Percentiles rank a stretch among this genome's conserved stretches.
Evolutionary conservation across 1,284 basidiomycete genomes (phyloP).

Genomic region (Thecaphora thlaspeos): DNA sequence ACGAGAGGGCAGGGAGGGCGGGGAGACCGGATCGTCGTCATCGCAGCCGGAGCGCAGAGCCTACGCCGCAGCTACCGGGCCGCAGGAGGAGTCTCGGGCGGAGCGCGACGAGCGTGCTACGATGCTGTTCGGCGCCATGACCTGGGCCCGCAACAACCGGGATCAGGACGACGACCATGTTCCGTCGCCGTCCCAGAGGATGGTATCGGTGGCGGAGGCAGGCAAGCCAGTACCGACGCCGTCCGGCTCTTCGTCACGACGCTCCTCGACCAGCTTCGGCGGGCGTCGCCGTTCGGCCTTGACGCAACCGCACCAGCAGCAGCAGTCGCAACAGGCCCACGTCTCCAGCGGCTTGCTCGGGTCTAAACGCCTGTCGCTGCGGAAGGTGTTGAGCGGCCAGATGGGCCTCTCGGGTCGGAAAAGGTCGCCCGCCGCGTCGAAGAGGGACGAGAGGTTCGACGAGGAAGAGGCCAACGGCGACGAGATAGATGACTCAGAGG

Average conservation of each 20-base stretch:
- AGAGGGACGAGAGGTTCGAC: constrained; percentile 3
- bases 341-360: constrained; percentile 1
- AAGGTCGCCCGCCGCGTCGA: not conserved
- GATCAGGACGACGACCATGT: constrained; percentile 6
- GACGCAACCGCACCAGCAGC: not conserved
- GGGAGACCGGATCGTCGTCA: too few species aligned
- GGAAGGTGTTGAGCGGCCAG: constrained; percentile 30
- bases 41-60: constrained; percentile 11
- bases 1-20: too few species aligned
- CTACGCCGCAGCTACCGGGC: constrained; percentile 18
- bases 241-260: not conserved
- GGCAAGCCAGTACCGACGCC: not conserved
- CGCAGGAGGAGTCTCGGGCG: constrained; percentile 23
- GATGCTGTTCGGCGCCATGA: constrained; percentile 37
- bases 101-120: constrained; percentile 26
- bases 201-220: constrained; percentile 1
- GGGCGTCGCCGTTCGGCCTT: not conserved
- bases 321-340: not conserved
- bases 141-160: constrained; percentile 21
- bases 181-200: not conserved
- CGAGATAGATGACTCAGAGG: too few species aligned
- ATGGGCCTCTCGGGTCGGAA: constrained; percentile 18
- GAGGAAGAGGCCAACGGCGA: constrained; percentile 7
- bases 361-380: constrained; percentile 16
- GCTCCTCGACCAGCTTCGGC: not conserved